Conservation (phyloP, 305 asterid species). For the Solanum chacoense region DNA sequence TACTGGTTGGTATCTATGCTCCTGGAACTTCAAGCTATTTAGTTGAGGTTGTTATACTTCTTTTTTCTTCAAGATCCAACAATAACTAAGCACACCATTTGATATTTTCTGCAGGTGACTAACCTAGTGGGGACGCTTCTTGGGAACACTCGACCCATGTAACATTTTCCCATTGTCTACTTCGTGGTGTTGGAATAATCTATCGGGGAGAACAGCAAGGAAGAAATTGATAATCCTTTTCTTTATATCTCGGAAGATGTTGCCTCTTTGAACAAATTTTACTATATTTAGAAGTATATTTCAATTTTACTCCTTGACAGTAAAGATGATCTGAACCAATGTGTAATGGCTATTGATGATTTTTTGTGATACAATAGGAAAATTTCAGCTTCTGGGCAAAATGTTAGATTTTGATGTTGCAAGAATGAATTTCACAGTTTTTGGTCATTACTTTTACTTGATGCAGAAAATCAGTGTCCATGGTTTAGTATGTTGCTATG, state of each 20-base stretch:
- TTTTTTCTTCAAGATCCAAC: background rate
- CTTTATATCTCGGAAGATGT: background rate
- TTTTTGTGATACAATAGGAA: background rate
- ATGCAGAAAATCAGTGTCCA: background rate
- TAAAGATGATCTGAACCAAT: background rate
- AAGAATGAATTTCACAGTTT: background rate
- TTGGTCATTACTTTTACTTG: background rate
- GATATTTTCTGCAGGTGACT: slow-evolving; percentile 48
- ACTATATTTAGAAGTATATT: background rate
- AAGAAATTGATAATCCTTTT: background rate
- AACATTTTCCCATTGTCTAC: background rate
- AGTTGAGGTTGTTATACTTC: background rate
- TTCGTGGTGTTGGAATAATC: background rate
- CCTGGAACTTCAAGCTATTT: background rate
- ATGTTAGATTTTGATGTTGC: background rate
- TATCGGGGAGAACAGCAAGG: background rate
- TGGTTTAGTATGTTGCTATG: background rate
- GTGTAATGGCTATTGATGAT: background rate
- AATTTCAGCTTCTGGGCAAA: background rate
- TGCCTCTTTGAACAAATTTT: background rate
- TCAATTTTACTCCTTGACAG: background rate
- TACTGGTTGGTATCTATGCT: background rate
- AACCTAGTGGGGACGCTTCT: slow-evolving; percentile 74
- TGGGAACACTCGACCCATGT: slow-evolving; percentile 51
- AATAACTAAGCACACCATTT: background rate